Base-by-base conservation (phyloP, 73 alveolate genomes). In the Durusdinium trenchii region DNA sequence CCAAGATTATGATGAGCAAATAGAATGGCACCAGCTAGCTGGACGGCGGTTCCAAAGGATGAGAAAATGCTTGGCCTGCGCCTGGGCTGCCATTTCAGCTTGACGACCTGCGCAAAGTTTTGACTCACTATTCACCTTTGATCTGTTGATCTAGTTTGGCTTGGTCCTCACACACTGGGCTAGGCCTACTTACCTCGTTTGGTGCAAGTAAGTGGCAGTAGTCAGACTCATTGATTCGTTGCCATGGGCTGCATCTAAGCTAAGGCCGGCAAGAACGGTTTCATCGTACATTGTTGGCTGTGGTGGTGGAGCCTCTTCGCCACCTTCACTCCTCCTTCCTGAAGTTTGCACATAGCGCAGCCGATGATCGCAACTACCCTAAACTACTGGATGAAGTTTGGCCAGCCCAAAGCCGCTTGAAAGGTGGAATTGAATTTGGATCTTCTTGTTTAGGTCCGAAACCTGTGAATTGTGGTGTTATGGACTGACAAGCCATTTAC, bases 271-370 rank as follows among this genome's bases (percentile, higher is more conserved):
- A 79, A 30, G 89, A 79, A 2, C 89, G 64, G 6, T 42, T 46
- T 20, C 67, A 79, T 12, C 28, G 89, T 7, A 47, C 35, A 40
- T 30, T 79, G 16, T 48, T 79, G 64, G 62, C 64, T 14, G 20
- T 79, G 40, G 42, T 30, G 40, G 43, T 79, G 48, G 89, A 79
- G 62, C 89, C 89, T 42, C 38, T 79, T 43, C 61, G 89, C 46
- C 89, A 79, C 42, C 16, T 79, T 60, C 89, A 79, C 89, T 43
- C 64, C 7, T 7, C 43, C 36, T 79, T 79, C 42, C 42, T 79
- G 38, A 43, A 40, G 45, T 45, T 18, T 47, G 89, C 89, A 12
- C 89, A 79, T 62, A 12, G 54, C 20, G 89, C 89, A 10, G 43
- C 62, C 9, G 40, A 79, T 38, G 62, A 42, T 42, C 40, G 5